phyloP scores from a whole-genome alignment of 2,329 filamentous ascomycete species.

The Alternaria atra region DNA sequence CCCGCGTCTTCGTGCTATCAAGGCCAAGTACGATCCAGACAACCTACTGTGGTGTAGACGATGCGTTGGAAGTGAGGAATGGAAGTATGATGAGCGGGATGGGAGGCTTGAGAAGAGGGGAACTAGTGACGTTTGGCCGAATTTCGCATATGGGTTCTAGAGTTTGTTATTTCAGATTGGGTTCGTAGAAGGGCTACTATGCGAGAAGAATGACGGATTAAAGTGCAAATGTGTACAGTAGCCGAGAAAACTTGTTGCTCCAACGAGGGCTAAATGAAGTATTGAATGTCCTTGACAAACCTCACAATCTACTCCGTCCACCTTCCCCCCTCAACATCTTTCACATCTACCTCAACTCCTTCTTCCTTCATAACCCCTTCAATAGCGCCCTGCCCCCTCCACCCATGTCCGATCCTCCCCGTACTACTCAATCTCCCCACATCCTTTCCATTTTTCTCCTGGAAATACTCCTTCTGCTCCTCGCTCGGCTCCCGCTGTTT shows the following conservation, averaged over 20 bases:
- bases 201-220: too few relatives aligned
- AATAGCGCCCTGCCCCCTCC: constrained; percentile 1
- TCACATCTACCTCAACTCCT: not conserved
- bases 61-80: not conserved
- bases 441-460: constrained; percentile 6
- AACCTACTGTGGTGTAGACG: not conserved
- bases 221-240: too few relatives aligned
- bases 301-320: not conserved
- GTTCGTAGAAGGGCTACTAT: not conserved
- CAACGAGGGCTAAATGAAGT: too few relatives aligned
- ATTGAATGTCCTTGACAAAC: not conserved
- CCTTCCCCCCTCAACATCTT: not conserved
- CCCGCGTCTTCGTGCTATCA: not conserved
- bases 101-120: not conserved
- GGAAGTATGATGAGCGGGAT: not conserved
- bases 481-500: not conserved
- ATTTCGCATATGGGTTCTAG: not conserved
- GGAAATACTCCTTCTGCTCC: not conserved
- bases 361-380: not conserved
- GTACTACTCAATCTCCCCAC: constrained; percentile 2
- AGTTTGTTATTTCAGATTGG: not conserved
- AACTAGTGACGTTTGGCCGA: not conserved
- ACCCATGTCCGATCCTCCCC: constrained; percentile 2
- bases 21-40: not conserved
- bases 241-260: too few relatives aligned